These are phyloP conservation scores for Talaromyces sp. DNA, from an alignment of 2,329 filamentous ascomycete species.

Conservation along the genomic window DNA sequence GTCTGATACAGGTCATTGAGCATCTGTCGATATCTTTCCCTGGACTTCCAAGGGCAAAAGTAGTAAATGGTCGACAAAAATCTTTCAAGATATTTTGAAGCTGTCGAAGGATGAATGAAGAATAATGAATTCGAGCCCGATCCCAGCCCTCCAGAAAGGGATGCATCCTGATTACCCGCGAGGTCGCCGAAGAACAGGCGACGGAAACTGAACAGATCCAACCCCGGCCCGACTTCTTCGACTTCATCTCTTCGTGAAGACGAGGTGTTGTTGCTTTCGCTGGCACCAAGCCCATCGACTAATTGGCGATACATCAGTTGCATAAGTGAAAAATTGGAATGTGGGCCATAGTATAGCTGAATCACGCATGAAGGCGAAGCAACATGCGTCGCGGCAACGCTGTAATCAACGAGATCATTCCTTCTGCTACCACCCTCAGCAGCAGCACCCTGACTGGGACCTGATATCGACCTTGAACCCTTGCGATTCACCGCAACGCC, in stretches of 20 bases:
- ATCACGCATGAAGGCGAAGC: constrained; percentile 44
- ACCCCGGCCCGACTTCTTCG: constrained; percentile 36
- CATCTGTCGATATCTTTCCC: constrained; percentile 33
- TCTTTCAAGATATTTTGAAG: constrained; percentile 38
- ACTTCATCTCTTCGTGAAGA: constrained; percentile 24
- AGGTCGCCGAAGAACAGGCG: constrained; percentile 42
- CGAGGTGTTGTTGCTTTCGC: constrained; percentile 16
- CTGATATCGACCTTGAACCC: background rate
- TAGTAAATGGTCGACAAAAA: constrained; percentile 43
- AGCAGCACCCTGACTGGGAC: background rate
- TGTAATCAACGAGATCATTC: constrained; percentile 34
- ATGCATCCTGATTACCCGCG: constrained; percentile 30
- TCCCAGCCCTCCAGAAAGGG: constrained; percentile 23
- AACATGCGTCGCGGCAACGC: constrained; percentile 48
- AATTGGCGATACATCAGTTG: constrained; percentile 37
- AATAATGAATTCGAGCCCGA: constrained; percentile 25
- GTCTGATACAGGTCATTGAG: constrained; percentile 37
- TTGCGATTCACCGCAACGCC: background rate
- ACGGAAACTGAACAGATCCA: constrained; percentile 39
- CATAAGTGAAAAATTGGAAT: constrained; percentile 47
- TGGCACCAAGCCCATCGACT: constrained; percentile 20
- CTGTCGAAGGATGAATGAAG: constrained; percentile 40
- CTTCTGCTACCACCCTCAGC: constrained; percentile 7
- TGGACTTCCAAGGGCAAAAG: constrained; percentile 36
- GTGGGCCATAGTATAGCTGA: constrained; percentile 48